These are phyloP conservation scores for Bothriochloa decipiens DNA, from an alignment of 176 grass and related monocot species.

Conservation along the genomic window DNA sequence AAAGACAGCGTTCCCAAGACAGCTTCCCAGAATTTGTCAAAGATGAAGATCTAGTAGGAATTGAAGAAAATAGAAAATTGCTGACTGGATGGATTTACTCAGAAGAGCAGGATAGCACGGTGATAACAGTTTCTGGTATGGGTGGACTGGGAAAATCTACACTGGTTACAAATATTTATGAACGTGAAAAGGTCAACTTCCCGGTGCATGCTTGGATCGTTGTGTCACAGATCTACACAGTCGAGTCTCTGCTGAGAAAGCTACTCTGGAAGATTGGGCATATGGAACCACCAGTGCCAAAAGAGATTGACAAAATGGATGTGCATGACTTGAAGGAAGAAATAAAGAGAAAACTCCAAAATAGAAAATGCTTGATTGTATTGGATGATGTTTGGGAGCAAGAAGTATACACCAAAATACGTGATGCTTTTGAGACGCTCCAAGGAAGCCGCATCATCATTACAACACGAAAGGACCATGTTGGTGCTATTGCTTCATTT, in stretches of 20 bases:
- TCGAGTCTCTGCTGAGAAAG: constrained; percentile 32
- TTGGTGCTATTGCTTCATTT: constrained; percentile 39
- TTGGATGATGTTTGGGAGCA: constrained; percentile 78
- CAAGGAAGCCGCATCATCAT: constrained; percentile 51
- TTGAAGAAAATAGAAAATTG: constrained; percentile 32
- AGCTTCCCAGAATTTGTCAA: constrained; percentile 46
- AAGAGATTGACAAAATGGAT: constrained; percentile 34
- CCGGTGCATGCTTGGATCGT: constrained; percentile 38
- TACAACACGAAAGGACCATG: constrained; percentile 59
- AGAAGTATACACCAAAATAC: constrained; percentile 50
- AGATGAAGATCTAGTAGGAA: constrained; percentile 49
- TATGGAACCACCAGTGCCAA: constrained; percentile 2
- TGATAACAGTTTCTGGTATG: constrained; percentile 52
- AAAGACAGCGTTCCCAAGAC: constrained; percentile 42
- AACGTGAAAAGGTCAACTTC: constrained; percentile 51
- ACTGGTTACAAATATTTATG: constrained; percentile 52
- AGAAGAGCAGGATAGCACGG: constrained; percentile 16
- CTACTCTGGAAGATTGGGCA: constrained; percentile 34
- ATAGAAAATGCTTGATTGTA: constrained; percentile 64
- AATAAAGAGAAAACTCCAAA: constrained; percentile 27
- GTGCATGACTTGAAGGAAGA: constrained; percentile 46
- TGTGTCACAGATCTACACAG: constrained; percentile 43
- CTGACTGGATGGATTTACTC: constrained; percentile 38
- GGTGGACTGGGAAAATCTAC: constrained; percentile 51
- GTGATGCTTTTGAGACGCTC: constrained; percentile 43